phyloP scores from a whole-genome alignment of 106 monocot genomes.

The Dioscorea zingiberensis region DNA sequence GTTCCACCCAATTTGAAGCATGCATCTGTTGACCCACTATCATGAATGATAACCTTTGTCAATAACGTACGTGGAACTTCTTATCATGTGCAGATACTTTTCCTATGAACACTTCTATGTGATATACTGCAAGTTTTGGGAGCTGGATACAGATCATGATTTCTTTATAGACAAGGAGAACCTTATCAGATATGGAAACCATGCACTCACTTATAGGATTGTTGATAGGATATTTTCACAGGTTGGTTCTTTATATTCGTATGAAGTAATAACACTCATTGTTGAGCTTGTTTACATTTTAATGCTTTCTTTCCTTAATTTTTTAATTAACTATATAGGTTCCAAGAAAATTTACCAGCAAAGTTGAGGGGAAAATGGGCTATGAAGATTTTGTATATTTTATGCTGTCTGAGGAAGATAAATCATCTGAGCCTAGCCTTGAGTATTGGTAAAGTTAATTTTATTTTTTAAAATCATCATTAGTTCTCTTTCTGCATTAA shows the following conservation, averaged over 20 bases:
- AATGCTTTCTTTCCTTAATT: neutral
- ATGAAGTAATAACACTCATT: no score
- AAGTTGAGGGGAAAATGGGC: conserved; percentile 89
- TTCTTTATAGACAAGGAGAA: conserved; percentile 96
- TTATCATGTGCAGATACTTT: conserved; percentile 55
- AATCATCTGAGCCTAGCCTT: conserved; percentile 92
- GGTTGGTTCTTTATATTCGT: conserved; percentile 31
- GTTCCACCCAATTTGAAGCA: no score
- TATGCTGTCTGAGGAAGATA: conserved; percentile 89
- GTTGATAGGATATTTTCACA: conserved; percentile 93
- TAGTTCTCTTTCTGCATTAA: no score
- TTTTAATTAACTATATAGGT: conserved; percentile 31
- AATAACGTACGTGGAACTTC: no score
- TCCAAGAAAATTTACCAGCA: conserved; percentile 86
- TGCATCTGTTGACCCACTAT: no score
- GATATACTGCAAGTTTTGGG: conserved; percentile 99
- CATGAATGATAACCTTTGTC: no score
- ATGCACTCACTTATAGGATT: conserved; percentile 90
- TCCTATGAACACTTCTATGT: conserved; percentile 99
- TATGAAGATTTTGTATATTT: conserved; percentile 99
- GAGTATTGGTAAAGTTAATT: conserved; percentile 70
- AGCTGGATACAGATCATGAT: conserved; percentile 95
- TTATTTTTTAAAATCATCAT: no score
- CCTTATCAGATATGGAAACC: conserved; percentile 91
- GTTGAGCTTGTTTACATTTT: neutral